A percentile compares a stretch with the other conserved stretches of the same genome.
phyloP scores from a whole-genome alignment of 495 filamentous ascomycete genomes.

The Trichoderma orchidacearum region DNA sequence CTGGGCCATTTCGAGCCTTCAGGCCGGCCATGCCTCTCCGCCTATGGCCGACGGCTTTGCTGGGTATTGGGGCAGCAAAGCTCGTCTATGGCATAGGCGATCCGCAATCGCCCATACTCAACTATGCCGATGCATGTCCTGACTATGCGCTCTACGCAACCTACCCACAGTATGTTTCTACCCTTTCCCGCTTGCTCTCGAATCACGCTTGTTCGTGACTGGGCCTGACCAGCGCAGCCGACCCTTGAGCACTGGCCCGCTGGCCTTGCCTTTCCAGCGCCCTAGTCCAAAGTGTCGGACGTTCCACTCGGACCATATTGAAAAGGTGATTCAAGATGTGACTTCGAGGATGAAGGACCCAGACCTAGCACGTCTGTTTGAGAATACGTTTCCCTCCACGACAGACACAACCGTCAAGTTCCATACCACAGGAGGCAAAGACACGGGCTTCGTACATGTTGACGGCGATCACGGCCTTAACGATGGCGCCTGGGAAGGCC shows the following conservation, averaged over 20 bases:
- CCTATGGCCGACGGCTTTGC: neutral
- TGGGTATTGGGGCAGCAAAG: neutral
- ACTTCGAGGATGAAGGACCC: constrained; percentile 67
- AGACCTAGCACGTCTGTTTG: constrained; percentile 85
- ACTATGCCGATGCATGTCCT: constrained; percentile 28
- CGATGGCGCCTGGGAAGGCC: constrained; percentile 57
- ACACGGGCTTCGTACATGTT: constrained; percentile 6
- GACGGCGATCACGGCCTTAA: constrained; percentile 12
- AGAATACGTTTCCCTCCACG: constrained; percentile 95
- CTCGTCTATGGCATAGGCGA: neutral
- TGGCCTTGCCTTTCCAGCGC: constrained; percentile 80
- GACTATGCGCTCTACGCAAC: constrained; percentile 38
- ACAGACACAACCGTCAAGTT: constrained; percentile 76
- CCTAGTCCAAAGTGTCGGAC: constrained; percentile 72
- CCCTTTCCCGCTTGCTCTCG: neutral
- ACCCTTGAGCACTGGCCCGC: constrained; percentile 66
- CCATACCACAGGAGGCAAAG: constrained; percentile 33
- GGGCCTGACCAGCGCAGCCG: constrained; percentile 26
- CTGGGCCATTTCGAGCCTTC: no score
- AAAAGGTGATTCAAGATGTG: constrained; percentile 74
- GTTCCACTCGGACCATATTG: constrained; percentile 72
- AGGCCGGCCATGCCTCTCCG: neutral
- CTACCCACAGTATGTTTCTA: constrained; percentile 27
- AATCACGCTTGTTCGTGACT: constrained; percentile 9
- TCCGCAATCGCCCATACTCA: neutral